Base-by-base conservation (phyloP, 2,329 filamentous ascomycete genomes). In the Ophiocordyceps camponoti-saundersi region DNA sequence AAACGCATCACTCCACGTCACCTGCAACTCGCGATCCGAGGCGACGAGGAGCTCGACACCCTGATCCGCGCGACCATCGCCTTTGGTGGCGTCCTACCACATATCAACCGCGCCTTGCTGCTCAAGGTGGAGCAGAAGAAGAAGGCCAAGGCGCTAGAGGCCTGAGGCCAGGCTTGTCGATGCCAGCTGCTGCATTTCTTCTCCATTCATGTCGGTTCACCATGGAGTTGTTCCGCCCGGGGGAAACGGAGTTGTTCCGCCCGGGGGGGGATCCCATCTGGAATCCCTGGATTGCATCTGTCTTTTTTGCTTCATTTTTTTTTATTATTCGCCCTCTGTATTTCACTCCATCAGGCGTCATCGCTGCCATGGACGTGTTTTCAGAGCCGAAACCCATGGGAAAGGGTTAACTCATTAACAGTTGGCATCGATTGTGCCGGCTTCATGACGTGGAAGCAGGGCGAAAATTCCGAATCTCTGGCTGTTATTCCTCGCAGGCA, bases 1-100 rank as follows among this genome's bases (percentile, higher is more conserved):
- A 98, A 96, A 81, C 92, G 92, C 69, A 98, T 98, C 68, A 96
- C 90, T 13, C 92, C 92, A 48, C 89, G 92, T 65, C 92, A 98
- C 67, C 72, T 98, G 54, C 92, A 98, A 68, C 85, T 98, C 52
- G 92, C 92, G 59, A 98, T 98, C 63, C 88, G 92, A 60, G 92
- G 92, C 61, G 92, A 98, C 66, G 92, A 98, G 71, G 92, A 98
- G 69, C 76, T 98, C 57, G 92, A 98, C 65, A 96, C 89, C 22
- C 75, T 98, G 49, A 96, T 98, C 64, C 85, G 89, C 59, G 92
- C 92, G 48, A 98, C 92, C 52, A 98, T 98, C 60, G 92, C 92
- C 50, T 96, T 93, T 57, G 92, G 92, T 72, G 92, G 92, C 82
- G 92, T 98, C 26, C 73, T 98, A 61, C 92, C 92, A 53, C 90